A percentile compares a stretch with the other conserved stretches of the same genome.
Evolutionary conservation across 169 alveolate species (phyloP).

Genomic region (Eimeria praecox): DNA sequence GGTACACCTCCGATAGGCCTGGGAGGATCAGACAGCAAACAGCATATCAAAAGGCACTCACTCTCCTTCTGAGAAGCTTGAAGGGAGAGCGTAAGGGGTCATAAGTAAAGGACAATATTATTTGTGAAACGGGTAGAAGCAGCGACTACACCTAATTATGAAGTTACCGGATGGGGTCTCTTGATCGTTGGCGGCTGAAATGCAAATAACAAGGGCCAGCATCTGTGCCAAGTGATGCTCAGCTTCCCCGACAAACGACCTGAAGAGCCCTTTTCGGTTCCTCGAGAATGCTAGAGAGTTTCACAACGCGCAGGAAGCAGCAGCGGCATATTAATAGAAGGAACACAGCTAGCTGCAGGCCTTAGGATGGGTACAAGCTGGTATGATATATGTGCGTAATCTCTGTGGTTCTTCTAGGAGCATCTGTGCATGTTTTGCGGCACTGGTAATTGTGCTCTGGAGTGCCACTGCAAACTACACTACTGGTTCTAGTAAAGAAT

Average conservation of each 20-base stretch:
- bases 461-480: not conserved
- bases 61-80: not conserved
- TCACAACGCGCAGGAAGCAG: not conserved
- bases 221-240: conserved; percentile 30
- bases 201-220: conserved; percentile 47
- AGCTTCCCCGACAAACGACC: conserved; percentile 21
- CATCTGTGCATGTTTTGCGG: not conserved
- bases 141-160: not conserved
- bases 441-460: not conserved
- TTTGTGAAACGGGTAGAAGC: not conserved
- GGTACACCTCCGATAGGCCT: not conserved
- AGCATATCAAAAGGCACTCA: not conserved
- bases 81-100: not conserved
- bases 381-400: not conserved
- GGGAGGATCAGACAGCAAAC: not conserved
- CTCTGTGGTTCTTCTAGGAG: not conserved
- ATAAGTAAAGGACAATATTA: not conserved
- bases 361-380: not conserved
- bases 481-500: not conserved
- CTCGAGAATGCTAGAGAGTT: conserved; percentile 23
- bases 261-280: not conserved
- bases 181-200: conserved; percentile 12
- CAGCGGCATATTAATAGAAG: not conserved
- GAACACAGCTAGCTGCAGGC: not conserved
- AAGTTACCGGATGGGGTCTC: not conserved